Conservation (phyloP, 192 early-diverging fungal species). For the Paraglomus brasilianum region DNA sequence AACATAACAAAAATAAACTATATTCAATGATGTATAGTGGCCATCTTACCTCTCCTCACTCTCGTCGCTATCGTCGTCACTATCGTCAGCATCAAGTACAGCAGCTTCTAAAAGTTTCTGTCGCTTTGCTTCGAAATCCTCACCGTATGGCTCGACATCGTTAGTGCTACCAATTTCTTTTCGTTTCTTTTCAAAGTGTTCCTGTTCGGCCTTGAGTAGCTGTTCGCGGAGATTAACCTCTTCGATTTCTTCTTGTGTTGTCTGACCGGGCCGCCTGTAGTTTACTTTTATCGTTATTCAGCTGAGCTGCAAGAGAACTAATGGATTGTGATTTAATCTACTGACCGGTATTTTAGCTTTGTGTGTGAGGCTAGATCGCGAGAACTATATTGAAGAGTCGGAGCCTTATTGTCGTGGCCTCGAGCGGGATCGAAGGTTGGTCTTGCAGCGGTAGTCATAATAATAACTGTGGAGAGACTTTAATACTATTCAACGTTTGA, state of each 20-base stretch:
- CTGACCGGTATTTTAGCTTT: slow-evolving; percentile 69
- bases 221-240: slow-evolving; percentile 63
- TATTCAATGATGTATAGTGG: not conserved
- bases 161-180: not conserved
- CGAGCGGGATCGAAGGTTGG: slow-evolving; percentile 78
- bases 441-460: slow-evolving; percentile 50
- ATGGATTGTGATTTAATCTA: not conserved
- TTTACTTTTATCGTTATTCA: not conserved
- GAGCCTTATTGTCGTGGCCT: slow-evolving; percentile 60
- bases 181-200: slow-evolving; percentile 54
- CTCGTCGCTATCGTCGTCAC: slow-evolving; percentile 53
- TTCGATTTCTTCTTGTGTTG: slow-evolving; percentile 56
- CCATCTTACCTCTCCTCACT: slow-evolving; percentile 42
- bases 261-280: slow-evolving; percentile 63
- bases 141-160: not conserved
- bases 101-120: slow-evolving; percentile 49
- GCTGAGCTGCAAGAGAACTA: not conserved
- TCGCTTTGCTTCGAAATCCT: slow-evolving; percentile 37
- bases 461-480: not conserved
- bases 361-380: slow-evolving; percentile 76
- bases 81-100: slow-evolving; percentile 57
- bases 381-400: slow-evolving; percentile 63
- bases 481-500: not conserved
- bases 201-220: slow-evolving; percentile 63
- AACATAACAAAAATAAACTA: not conserved